These are phyloP conservation scores for Ceratorhiza oryzae-sativae DNA, from an alignment of 1,284 basidiomycete genomes.

Conservation along the genomic window DNA sequence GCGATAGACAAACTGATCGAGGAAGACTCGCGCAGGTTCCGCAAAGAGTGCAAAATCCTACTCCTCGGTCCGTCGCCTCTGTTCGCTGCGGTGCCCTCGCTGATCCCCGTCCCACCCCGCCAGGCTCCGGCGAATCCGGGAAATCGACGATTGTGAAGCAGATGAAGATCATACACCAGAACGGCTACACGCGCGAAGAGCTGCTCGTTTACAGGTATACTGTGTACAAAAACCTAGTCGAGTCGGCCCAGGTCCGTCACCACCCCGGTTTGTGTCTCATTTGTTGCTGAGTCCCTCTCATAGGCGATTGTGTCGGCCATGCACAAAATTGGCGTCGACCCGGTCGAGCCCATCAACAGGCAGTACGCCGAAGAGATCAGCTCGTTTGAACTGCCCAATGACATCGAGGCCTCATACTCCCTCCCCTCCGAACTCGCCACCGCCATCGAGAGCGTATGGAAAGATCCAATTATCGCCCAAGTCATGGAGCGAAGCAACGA, in stretches of 20 bases:
- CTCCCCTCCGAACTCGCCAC: conserved; percentile 73
- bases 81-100: background rate
- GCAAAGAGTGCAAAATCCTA: conserved; percentile 94
- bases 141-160: conserved; percentile 98
- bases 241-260: conserved; percentile 64
- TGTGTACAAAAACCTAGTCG: conserved; percentile 77
- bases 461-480: conserved; percentile 85
- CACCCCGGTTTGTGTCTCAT: background rate
- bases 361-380: conserved; percentile 38
- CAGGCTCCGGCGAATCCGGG: conserved; percentile 85
- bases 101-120: conserved; percentile 11
- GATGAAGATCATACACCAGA: conserved; percentile 99
- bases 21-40: conserved; percentile 75
- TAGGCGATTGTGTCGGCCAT: conserved; percentile 90
- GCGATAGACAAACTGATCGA: conserved; percentile 76
- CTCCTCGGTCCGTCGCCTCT: conserved; percentile 68
- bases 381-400: conserved; percentile 31
- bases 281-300: background rate
- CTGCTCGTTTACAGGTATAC: conserved; percentile 79
- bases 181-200: conserved; percentile 86
- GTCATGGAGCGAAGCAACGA: conserved; percentile 88
- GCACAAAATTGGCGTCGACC: conserved; percentile 88
- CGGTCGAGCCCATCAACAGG: conserved; percentile 76
- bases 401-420: conserved; percentile 48
- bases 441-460: conserved; percentile 86